These are phyloP conservation scores for Xylariaceae sp. DNA, from an alignment of 2,329 filamentous ascomycete species.

Conservation along the genomic window DNA sequence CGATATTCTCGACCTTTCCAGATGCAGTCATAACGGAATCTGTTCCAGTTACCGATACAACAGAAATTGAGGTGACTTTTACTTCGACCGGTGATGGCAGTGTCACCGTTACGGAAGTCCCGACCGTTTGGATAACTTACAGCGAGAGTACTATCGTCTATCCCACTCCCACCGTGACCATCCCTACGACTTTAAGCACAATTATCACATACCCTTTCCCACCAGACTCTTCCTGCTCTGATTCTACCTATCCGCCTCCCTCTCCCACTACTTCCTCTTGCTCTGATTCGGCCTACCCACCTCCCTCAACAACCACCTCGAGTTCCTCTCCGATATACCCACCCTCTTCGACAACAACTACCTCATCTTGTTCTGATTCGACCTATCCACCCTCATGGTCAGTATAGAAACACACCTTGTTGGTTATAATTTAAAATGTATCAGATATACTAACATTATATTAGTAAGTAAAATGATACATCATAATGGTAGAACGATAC, in stretches of 20 bases:
- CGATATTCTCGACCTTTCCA: conserved; percentile 37
- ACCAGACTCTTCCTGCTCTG: not conserved
- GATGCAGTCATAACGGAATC: conserved; percentile 37
- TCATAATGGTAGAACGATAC: too few species aligned
- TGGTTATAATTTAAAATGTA: too few species aligned
- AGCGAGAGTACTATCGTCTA: conserved; percentile 31
- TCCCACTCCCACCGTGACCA: conserved; percentile 19
- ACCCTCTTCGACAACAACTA: too few species aligned
- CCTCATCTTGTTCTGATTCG: too few species aligned
- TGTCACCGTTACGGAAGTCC: conserved; percentile 34
- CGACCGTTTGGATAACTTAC: conserved; percentile 30
- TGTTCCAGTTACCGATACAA: conserved; percentile 39
- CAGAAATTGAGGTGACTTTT: conserved; percentile 38
- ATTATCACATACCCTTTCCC: conserved; percentile 4
- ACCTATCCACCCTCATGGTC: too few species aligned
- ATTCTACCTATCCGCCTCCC: conserved; percentile 1
- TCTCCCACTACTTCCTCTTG: conserved; percentile 7
- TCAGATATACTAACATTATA: too few species aligned
- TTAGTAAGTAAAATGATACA: too few species aligned
- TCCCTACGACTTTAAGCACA: conserved; percentile 18
- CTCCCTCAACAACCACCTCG: too few species aligned
- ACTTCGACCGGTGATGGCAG: conserved; percentile 33
- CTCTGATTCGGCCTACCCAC: too few species aligned
- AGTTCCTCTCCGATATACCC: too few species aligned
- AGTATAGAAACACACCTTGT: too few species aligned